Percentiles rank a stretch among this genome's conserved stretches.
Conservation (phyloP, 176 grass and related monocot genomes). For the Eleusine indica region DNA sequence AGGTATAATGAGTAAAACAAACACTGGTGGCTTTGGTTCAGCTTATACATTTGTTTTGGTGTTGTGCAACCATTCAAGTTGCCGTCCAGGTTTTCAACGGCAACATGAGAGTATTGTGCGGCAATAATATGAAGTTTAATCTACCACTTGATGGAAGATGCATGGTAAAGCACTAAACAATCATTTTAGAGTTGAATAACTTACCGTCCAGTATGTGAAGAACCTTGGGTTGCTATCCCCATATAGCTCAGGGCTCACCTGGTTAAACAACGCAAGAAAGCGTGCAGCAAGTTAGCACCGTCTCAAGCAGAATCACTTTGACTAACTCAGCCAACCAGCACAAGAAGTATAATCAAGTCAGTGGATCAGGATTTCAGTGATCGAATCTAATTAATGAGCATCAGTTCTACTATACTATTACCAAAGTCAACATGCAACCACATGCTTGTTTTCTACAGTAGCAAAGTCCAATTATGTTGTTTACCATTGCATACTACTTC, state of each 20-base stretch:
- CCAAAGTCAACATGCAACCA: conserved; percentile 41
- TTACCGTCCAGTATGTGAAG: conserved; percentile 99
- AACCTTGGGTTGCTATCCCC: conserved; percentile 82
- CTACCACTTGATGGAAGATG: background rate
- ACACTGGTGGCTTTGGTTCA: too few relatives aligned
- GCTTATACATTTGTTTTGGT: background rate
- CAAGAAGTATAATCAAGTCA: conserved; percentile 43
- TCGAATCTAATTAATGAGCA: conserved; percentile 53
- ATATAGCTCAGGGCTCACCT: conserved; percentile 95
- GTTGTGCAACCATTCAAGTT: background rate
- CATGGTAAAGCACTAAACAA: background rate
- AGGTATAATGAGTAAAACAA: too few relatives aligned
- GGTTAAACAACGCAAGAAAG: conserved; percentile 16
- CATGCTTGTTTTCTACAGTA: conserved; percentile 16
- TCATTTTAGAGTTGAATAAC: background rate
- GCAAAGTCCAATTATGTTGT: background rate
- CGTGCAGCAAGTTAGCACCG: conserved; percentile 32
- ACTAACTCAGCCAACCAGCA: conserved; percentile 10
- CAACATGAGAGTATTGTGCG: background rate
- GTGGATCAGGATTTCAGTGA: conserved; percentile 37
- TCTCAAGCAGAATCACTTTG: conserved; percentile 21
- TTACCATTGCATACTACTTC: background rate
- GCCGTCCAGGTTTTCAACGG: background rate
- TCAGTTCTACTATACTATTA: conserved; percentile 6
- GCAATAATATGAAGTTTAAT: background rate